phyloP scores from a whole-genome alignment of 257 asterid species.

The Prunella vulgaris region DNA sequence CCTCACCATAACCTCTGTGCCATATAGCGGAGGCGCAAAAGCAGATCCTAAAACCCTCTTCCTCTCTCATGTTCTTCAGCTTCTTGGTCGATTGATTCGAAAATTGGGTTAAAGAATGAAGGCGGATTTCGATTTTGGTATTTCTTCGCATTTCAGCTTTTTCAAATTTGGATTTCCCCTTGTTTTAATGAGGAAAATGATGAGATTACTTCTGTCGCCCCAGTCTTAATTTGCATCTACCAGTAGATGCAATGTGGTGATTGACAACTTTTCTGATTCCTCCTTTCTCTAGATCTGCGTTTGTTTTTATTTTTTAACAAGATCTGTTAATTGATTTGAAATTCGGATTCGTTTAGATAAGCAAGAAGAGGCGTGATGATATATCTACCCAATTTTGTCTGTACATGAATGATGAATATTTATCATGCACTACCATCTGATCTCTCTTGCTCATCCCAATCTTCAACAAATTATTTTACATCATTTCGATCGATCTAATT shows the following conservation, averaged over 20 bases:
- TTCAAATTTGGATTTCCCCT: not conserved
- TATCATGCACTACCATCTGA: constrained; percentile 98
- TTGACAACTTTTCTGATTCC: constrained; percentile 41
- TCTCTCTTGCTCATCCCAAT: constrained; percentile 33
- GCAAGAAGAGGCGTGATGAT: constrained; percentile 56
- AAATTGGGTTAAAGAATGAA: too few species aligned
- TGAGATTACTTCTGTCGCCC: constrained; percentile 45
- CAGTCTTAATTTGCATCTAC: constrained; percentile 44
- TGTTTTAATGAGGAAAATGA: constrained; percentile 22
- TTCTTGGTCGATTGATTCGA: too few species aligned
- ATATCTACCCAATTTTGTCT: constrained; percentile 54
- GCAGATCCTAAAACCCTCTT: not conserved
- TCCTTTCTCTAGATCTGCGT: not conserved
- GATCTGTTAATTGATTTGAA: not conserved
- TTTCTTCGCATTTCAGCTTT: not conserved
- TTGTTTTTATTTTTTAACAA: not conserved
- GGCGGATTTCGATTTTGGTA: too few species aligned
- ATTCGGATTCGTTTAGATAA: not conserved
- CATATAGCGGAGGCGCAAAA: too few species aligned
- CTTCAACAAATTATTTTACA: not conserved
- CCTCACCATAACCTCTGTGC: not conserved
- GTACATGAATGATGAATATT: constrained; percentile 57
- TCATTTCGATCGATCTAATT: not conserved
- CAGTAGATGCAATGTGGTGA: constrained; percentile 41
- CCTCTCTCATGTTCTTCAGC: too few species aligned